phyloP scores from a whole-genome alignment of 208 protist species.

The Herpetomonas tarakana region DNA sequence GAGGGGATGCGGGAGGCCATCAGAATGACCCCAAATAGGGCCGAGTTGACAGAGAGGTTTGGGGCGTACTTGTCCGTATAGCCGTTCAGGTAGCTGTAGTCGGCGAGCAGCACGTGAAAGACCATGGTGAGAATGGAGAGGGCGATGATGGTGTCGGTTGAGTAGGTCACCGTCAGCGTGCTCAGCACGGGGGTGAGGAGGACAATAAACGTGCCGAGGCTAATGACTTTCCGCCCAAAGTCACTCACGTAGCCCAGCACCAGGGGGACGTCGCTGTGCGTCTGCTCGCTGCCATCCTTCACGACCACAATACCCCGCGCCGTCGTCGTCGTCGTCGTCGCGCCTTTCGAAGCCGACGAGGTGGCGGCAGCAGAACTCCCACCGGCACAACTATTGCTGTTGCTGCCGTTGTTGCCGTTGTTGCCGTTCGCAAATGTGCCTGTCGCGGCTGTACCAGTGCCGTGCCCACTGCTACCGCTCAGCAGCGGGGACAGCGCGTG shows the following conservation, averaged over 20 bases:
- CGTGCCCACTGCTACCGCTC: too few species aligned
- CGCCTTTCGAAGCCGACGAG: neutral
- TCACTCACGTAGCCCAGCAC: constrained; percentile 31
- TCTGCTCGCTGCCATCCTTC: neutral
- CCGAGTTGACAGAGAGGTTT: constrained; percentile 78
- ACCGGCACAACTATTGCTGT: too few species aligned
- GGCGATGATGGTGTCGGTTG: constrained; percentile 88
- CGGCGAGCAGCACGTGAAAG: constrained; percentile 67
- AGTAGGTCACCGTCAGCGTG: constrained; percentile 84
- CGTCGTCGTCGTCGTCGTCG: neutral
- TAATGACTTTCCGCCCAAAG: constrained; percentile 49
- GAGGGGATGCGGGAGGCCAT: constrained; percentile 80
- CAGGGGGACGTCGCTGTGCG: constrained; percentile 14
- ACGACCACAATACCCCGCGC: neutral
- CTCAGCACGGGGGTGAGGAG: constrained; percentile 79
- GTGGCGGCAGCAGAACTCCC: too few species aligned
- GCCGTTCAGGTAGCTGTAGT: constrained; percentile 88
- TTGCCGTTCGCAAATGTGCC: neutral
- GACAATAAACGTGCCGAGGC: constrained; percentile 50
- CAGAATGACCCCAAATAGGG: constrained; percentile 77
- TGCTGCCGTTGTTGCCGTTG: neutral
- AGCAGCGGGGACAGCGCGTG: too few species aligned
- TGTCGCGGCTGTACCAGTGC: too few species aligned
- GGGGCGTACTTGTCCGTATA: constrained; percentile 59
- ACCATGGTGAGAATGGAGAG: constrained; percentile 79